Percentiles rank a stretch among this genome's conserved stretches.
Evolutionary conservation across 495 filamentous ascomycete genomes (phyloP).

Genomic region (Bryoglossum gracile): DNA sequence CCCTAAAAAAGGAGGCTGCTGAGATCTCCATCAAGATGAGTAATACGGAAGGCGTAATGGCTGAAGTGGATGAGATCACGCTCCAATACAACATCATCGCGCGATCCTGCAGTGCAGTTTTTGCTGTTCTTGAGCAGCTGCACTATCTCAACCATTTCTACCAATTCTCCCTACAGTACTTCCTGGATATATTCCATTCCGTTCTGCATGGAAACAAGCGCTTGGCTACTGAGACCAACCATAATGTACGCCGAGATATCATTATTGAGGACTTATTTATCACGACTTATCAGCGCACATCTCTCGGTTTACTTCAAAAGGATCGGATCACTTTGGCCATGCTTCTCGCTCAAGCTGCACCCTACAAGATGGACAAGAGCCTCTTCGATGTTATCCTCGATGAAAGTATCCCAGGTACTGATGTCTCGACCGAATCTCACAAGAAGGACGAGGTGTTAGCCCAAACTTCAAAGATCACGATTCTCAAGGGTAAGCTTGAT

Average conservation of each 20-base stretch:
- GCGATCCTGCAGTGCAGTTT: constrained; percentile 89
- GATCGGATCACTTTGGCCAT: constrained; percentile 94
- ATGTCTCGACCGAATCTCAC: constrained; percentile 63
- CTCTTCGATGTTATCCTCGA: constrained; percentile 85
- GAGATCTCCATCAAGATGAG: constrained; percentile 95
- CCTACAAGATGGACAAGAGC: constrained; percentile 85
- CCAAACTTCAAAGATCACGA: constrained; percentile 56
- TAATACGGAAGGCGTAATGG: constrained; percentile 96
- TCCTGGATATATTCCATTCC: constrained; percentile 92
- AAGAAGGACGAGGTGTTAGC: constrained; percentile 61
- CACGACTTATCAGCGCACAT: constrained; percentile 86
- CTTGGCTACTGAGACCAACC: constrained; percentile 63
- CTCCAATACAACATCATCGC: constrained; percentile 88
- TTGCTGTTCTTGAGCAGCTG: constrained; percentile 92
- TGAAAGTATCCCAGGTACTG: constrained; percentile 62
- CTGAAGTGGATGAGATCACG: constrained; percentile 91
- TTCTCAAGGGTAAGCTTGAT: constrained; percentile 68
- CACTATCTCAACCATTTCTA: constrained; percentile 99
- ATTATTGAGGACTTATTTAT: constrained; percentile 87
- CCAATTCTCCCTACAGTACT: constrained; percentile 97
- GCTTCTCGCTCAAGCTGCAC: constrained; percentile 87
- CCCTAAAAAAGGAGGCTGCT: constrained; percentile 91
- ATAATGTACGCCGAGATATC: constrained; percentile 69
- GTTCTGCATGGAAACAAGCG: constrained; percentile 78
- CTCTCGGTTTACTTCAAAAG: constrained; percentile 85